Conservation (phyloP, 495 filamentous ascomycete species). For the Parachaetomium inaequale region DNA sequence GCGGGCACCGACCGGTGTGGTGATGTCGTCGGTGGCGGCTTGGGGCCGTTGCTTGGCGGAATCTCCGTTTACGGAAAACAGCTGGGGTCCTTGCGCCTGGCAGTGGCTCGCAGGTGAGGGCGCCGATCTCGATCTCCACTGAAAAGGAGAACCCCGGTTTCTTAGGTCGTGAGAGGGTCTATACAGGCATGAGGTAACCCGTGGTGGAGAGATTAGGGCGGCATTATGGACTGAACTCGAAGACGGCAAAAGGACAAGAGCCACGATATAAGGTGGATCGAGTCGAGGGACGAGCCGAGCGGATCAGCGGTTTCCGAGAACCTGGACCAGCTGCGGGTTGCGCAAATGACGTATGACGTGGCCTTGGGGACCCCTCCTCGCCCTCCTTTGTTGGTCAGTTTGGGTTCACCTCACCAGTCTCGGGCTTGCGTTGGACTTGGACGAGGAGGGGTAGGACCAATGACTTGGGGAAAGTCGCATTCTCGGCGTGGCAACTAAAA, state of each 20-base stretch:
- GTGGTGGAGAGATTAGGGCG: too few species aligned
- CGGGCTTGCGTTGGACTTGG: too few species aligned
- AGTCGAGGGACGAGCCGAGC: neutral
- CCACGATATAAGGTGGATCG: neutral
- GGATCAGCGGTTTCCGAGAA: neutral
- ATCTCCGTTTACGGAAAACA: neutral
- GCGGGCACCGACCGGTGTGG: neutral
- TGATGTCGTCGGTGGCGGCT: constrained; percentile 10
- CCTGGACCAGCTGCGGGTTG: neutral
- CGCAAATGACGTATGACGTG: constrained; percentile 19
- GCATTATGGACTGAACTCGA: too few species aligned
- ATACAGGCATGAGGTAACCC: too few species aligned
- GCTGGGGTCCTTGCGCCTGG: neutral
- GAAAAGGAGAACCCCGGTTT: neutral
- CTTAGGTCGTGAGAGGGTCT: too few species aligned
- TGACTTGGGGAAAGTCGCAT: neutral
- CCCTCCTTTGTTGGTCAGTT: neutral
- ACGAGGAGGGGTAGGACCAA: neutral
- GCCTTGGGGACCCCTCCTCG: neutral
- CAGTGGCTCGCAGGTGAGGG: neutral
- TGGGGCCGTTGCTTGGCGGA: constrained; percentile 11
- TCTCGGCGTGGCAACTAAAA: too few species aligned
- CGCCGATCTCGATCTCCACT: neutral
- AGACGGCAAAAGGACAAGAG: too few species aligned
- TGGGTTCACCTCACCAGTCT: neutral